Evolutionary conservation across 208 protist genomes (phyloP), one percentile per base, ranked within the genome.

Genomic region (Acanthamoeba lugdunensis): DNA sequence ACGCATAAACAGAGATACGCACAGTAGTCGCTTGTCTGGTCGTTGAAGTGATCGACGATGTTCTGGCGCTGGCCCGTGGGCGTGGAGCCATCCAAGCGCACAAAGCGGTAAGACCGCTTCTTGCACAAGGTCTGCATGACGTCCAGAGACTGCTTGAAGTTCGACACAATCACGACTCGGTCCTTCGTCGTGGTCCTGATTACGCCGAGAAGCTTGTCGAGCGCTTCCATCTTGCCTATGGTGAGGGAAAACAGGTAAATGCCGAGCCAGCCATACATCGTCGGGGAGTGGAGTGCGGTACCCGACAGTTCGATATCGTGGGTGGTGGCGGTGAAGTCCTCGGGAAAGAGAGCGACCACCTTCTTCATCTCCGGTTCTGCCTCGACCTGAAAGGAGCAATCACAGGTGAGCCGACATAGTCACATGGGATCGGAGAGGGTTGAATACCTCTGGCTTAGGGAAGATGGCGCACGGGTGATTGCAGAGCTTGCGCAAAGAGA

Each of bases 21-120:
- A 93, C 90, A 93, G 56, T 93, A 93, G 33, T 93, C 90, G 21
- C 56, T 93, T 9, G 90, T 93, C 33, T 85, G 90, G 23, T 93
- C 90, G 14, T 93, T 93, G 61, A 93, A 93, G n/a, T 56, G 61
- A 9, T 93, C 73, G n/a, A 93, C 61, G 13, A 93, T 58, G 45
- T 14, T 63, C 37, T 93, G 90, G 33, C 90, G 45, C 33, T 58
- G 54, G 13, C 33, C 56, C 21, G 23, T 61, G 21, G 90, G 90
- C 30, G 90, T 93, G n/a, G 50, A 75, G 18, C 90, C 90, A 56
- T 93, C 90, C 21, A 93, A 41, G 8, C 90, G 69, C 71, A 93
- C 25, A 48, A 87, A 93, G 50, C 54, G 41, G 30, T 85, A 93
- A 2, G 28, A 28, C 21, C 73, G 41, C 56, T 45, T 23, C n/a